Base-by-base conservation (phyloP, 2,329 filamentous ascomycete genomes). In the Pseudocercospora eumusae region DNA sequence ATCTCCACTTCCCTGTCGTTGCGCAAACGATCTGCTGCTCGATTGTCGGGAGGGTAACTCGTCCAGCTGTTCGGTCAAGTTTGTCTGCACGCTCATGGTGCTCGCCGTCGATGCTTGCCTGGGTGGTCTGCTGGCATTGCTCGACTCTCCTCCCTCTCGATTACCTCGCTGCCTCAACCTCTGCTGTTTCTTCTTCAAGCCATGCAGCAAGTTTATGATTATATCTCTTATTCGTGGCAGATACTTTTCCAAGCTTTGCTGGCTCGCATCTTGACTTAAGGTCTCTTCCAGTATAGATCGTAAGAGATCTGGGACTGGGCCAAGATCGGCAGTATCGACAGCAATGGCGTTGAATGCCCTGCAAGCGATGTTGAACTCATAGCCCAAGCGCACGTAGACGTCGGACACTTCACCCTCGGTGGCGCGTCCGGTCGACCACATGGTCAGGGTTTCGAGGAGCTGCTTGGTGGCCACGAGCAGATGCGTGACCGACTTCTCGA, bases 291-390 rank as follows among this genome's bases (percentile, higher is more conserved):
- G 84, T 61, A 99, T 98, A 63, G 88, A 88, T 70, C 95, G 88
- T 66, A 99, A 80, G 62, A 93, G 82, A 75, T 99, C 95, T 5
- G 95, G 95, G 2, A 99, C 95, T 69, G 96, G 96, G 61, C 95
- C 95, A 11, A 99, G 83, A 76, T 99, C 95, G 25, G 87, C 86
- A 1, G 93, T 97, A 72, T 99, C 95, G 66, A 99, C 95, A 65
- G 96, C 95, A 73, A 99, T 99, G 62, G 93, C 92, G 71, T 91
- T 92, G 78, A 99, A 99, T 64, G 95, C 93, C 60, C 95, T 89
- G 77, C 93, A 98, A 27, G 95, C 95, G 81, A 99, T 95, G 78
- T 99, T 99, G 83, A 99, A 99, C 78, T 99, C 95, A 78, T 99
- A 99, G 52, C 95, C 95, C 64, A 99, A 81, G 64, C 95, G 89